Evolutionary conservation across 2,329 filamentous ascomycete species (phyloP).

Genomic region (Fusarium oxysporum): DNA sequence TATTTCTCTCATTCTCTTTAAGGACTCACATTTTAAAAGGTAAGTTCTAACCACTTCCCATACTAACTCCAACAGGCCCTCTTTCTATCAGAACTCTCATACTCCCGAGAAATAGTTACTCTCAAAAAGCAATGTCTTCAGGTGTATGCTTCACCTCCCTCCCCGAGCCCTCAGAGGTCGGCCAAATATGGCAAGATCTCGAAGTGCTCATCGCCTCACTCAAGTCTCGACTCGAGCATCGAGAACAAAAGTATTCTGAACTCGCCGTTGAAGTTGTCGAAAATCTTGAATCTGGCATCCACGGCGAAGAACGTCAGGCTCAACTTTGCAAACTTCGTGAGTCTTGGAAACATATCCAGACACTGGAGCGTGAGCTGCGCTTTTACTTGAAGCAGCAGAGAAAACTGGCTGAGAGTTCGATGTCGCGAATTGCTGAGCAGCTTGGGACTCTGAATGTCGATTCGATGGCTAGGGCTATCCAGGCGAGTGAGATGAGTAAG

Average conservation of each 20-base stretch:
- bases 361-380: not conserved
- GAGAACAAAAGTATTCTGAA: not conserved
- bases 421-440: not conserved
- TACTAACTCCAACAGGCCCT: too few relatives aligned
- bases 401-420: not conserved
- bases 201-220: not conserved
- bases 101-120: rapidly evolving
- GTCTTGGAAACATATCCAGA: rapidly evolving
- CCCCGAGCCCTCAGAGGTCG: not conserved
- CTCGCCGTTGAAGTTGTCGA: not conserved
- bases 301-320: rapidly evolving
- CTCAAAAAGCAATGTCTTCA: not conserved
- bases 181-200: not conserved
- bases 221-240: not conserved
- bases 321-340: not conserved
- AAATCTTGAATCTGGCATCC: rapidly evolving
- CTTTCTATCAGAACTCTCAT: too few relatives aligned
- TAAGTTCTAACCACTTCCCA: too few relatives aligned
- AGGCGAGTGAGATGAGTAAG: rapidly evolving
- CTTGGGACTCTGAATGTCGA: not conserved
- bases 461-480: not conserved
- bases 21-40: not conserved
- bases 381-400: not conserved
- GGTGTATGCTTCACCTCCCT: not conserved
- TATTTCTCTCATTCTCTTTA: rapidly evolving